Base-by-base conservation (phyloP, 2,329 filamentous ascomycete species). In the Colletotrichum sp. region DNA sequence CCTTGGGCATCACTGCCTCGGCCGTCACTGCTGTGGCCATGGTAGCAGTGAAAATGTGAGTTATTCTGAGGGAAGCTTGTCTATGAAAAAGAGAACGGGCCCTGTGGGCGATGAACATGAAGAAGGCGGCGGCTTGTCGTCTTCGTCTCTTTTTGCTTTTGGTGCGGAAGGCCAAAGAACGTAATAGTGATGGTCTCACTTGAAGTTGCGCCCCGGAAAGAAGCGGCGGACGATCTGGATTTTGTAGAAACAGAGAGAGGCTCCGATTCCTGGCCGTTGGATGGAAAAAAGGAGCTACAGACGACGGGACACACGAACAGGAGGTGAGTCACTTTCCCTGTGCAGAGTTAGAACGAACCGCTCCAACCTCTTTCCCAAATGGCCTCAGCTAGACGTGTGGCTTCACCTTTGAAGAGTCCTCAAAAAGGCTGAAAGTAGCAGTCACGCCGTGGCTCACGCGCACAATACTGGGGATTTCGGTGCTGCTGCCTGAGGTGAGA, bases 1-100 rank as follows among this genome's bases (percentile, higher is more conserved):
- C 87, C 75, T 86, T 85, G 72, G 87, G 82, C 44, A 84, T 84
- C 69, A 78, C 80, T 15, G 65, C 81, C 81, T 24, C 67, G 59
- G 66, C n/a, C 7, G 52, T 24, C 26, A 52, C 67, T 59, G 75
- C 60, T 28, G 71, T 68, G 9, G 76, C 66, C 71, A 76, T 74
- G 28, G 32, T 18, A 57, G 55, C 65, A 48, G 60, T 39, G 28
- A 65, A 52, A 9, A 68, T 73, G 24, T 62, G 69, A 22, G 57
- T 48, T 34, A 18, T 65, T 52, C 5, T 70, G 72, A 77, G 63
- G 7, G 63, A 36, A 39, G 68, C 48, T 48, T 62, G 26, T 75
- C 60, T 75, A 59, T 66, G 28, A 24, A 55, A 34, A 15, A 65
- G 65, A 48, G 55, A 52, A 64, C 52, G 64, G 4, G 70, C 74